Percentiles rank a stretch among this genome's conserved stretches.
Conservation (phyloP, 2,329 filamentous ascomycete genomes). For the Alternaria incomplexa region DNA sequence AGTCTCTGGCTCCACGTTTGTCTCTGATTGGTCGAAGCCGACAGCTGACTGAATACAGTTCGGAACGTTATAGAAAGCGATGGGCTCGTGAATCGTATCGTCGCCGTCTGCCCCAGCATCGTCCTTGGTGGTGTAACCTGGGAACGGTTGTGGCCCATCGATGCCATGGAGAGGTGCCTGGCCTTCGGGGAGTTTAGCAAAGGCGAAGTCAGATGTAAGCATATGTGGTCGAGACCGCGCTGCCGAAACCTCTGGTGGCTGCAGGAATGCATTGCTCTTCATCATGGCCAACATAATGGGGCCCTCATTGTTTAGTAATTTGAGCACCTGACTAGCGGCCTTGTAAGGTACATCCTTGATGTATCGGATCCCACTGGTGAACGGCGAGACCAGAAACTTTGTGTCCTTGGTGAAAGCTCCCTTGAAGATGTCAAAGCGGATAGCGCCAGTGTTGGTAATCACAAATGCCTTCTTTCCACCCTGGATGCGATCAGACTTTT, state of each 20-base stretch:
- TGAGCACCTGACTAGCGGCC: conserved; percentile 71
- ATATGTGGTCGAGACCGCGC: conserved; percentile 29
- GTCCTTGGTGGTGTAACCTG: conserved; percentile 89
- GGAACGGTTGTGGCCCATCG: conserved; percentile 54
- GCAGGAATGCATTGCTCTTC: conserved; percentile 45
- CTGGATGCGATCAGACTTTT: conserved; percentile 46
- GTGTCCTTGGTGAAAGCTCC: conserved; percentile 88
- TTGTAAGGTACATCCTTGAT: conserved; percentile 82
- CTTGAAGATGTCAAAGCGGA: conserved; percentile 95
- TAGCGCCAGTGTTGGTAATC: conserved; percentile 85
- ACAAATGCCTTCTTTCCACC: conserved; percentile 70
- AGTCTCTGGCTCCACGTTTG: conserved; percentile 63
- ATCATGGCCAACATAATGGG: conserved; percentile 53
- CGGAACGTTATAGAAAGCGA: conserved; percentile 78
- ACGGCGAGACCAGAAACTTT: conserved; percentile 86
- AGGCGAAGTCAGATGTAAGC: conserved; percentile 7
- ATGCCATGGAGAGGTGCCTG: conserved; percentile 16
- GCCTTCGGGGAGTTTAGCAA: conserved; percentile 3
- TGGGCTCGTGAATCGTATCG: conserved; percentile 80
- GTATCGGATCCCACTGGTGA: conserved; percentile 77
- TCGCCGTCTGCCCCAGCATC: conserved; percentile 85
- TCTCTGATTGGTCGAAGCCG: conserved; percentile 55
- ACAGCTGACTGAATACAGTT: conserved; percentile 80
- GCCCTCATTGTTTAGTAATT: conserved; percentile 64
- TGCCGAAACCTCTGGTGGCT: conserved; percentile 55